A percentile compares a stretch with the other conserved stretches of the same genome.
These are phyloP conservation scores for Coemansia aciculifera DNA, from an alignment of 192 early-diverging fungal species.

Conservation along the genomic window DNA sequence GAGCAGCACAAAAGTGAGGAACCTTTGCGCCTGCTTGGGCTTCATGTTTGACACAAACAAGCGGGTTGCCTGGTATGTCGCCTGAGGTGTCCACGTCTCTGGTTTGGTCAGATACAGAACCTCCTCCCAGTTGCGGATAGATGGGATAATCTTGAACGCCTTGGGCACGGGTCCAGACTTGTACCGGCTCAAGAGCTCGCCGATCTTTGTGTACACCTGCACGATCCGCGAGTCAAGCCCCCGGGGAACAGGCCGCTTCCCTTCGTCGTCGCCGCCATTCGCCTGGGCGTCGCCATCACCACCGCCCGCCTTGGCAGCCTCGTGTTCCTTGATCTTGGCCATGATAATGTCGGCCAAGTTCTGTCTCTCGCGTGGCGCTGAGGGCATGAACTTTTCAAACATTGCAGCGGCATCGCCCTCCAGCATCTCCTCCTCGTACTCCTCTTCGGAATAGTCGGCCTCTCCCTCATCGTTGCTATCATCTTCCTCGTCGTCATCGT, in stretches of 20 bases:
- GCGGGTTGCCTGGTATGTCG: slow-evolving; percentile 91
- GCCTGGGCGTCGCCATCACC: background rate
- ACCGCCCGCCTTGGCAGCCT: slow-evolving; percentile 37
- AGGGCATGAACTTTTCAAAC: slow-evolving; percentile 90
- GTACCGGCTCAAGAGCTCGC: slow-evolving; percentile 85
- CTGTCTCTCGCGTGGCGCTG: slow-evolving; percentile 77
- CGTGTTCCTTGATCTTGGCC: slow-evolving; percentile 86
- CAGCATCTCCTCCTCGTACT: slow-evolving; percentile 68
- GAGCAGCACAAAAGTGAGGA: slow-evolving; percentile 83
- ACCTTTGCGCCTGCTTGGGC: slow-evolving; percentile 87
- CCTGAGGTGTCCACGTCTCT: slow-evolving; percentile 94
- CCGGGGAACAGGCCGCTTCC: slow-evolving; percentile 29
- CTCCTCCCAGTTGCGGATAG: slow-evolving; percentile 96
- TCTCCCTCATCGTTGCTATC: slow-evolving; percentile 59
- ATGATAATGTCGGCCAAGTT: slow-evolving; percentile 96
- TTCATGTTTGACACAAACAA: slow-evolving; percentile 99
- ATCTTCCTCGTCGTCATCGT: slow-evolving; percentile 9
- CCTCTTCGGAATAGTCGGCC: slow-evolving; percentile 69
- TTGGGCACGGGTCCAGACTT: slow-evolving; percentile 94
- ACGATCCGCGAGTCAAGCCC: slow-evolving; percentile 85
- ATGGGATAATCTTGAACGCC: slow-evolving; percentile 98
- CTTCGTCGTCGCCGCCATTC: slow-evolving; percentile 5
- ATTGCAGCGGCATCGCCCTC: slow-evolving; percentile 79
- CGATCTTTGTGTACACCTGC: slow-evolving; percentile 89
- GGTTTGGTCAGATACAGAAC: slow-evolving; percentile 90